Conservation (phyloP, 495 filamentous ascomycete genomes). For the Aspergillus biplanus region DNA sequence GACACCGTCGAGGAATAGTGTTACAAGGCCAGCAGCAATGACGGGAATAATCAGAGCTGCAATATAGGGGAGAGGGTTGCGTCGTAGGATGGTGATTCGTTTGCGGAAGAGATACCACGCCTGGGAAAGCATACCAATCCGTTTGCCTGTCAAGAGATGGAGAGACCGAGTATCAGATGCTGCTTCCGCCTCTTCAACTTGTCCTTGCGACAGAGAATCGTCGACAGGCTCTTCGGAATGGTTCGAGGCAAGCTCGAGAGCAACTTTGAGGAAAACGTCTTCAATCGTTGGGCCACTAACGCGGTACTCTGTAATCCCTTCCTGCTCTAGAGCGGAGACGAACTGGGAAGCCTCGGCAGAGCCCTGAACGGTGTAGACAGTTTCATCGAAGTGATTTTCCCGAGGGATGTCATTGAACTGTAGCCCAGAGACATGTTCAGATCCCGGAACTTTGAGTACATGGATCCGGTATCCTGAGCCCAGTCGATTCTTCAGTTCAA, state of each 20-base stretch:
- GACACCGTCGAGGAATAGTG: constrained; percentile 67
- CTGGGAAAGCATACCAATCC: constrained; percentile 66
- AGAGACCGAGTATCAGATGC: constrained; percentile 34
- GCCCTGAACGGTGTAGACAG: constrained; percentile 66
- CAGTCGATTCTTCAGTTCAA: constrained; percentile 70
- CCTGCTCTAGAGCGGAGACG: constrained; percentile 65
- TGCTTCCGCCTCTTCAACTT: constrained; percentile 6
- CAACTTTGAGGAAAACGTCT: constrained; percentile 83
- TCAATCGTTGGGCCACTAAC: constrained; percentile 85
- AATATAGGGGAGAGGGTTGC: constrained; percentile 73
- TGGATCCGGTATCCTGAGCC: constrained; percentile 80
- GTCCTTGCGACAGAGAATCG: neutral
- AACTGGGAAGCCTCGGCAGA: constrained; percentile 66
- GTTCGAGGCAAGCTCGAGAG: constrained; percentile 57
- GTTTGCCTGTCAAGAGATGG: constrained; percentile 67
- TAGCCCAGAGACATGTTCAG: constrained; percentile 33
- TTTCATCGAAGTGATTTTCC: constrained; percentile 66
- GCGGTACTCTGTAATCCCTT: constrained; percentile 68
- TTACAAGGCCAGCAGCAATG: constrained; percentile 73
- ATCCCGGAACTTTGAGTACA: constrained; percentile 56
- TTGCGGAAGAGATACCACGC: constrained; percentile 76
- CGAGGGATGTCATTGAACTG: constrained; percentile 57
- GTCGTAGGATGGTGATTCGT: constrained; percentile 72
- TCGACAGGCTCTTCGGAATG: constrained; percentile 36
- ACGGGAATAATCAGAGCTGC: constrained; percentile 76